Evolutionary conservation across 352 stramenopile species (phyloP).

Genomic region (Phytophthora sp.): DNA sequence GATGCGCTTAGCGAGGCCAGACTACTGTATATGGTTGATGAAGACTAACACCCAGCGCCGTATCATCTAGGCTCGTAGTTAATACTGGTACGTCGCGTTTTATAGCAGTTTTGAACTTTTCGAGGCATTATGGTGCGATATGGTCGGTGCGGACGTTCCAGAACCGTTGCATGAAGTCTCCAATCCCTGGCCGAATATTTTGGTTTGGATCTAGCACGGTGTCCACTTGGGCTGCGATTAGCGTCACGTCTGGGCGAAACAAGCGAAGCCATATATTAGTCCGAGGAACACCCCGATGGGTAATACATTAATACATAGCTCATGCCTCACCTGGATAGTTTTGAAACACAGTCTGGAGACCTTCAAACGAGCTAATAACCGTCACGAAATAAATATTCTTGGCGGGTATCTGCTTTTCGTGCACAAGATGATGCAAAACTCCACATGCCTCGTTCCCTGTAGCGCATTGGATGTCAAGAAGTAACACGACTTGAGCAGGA

Average conservation of each 20-base stretch:
- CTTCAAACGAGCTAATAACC: conserved; percentile 49
- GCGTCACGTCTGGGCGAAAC: conserved; percentile 37
- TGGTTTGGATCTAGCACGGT: conserved; percentile 47
- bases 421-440: conserved; percentile 50
- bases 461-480: conserved; percentile 51
- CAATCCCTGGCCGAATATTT: conserved; percentile 45
- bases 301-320: not conserved
- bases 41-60: no score
- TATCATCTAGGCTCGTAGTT: no score
- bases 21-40: no score
- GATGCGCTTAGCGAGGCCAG: no score
- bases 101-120: no score
- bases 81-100: no score
- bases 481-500: conserved; percentile 37
- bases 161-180: conserved; percentile 50
- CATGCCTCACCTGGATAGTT: conserved; percentile 50
- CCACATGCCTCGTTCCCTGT: conserved; percentile 50
- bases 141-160: conserved; percentile 33
- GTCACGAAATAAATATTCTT: conserved; percentile 65
- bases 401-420: conserved; percentile 28
- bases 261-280: conserved; percentile 14
- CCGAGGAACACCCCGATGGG: not conserved
- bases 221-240: conserved; percentile 60
- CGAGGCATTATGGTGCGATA: not conserved
- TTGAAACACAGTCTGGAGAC: conserved; percentile 47